Base-by-base conservation (phyloP, 441 rosid species). In the Daphne laureola region DNA sequence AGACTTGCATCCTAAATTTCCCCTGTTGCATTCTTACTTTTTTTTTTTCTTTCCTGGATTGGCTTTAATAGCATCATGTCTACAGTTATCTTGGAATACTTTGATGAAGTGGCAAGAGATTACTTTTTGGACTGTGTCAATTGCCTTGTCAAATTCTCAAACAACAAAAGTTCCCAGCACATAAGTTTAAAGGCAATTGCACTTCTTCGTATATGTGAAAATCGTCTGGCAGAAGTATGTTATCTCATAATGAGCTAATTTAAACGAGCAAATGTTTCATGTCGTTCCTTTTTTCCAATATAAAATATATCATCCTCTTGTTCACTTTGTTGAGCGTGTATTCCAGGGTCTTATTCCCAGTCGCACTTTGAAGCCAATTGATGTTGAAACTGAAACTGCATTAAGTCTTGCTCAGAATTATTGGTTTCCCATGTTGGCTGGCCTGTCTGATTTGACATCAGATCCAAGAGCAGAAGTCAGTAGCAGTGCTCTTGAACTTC, bases 361-460 rank as follows among this genome's bases (percentile, higher is more conserved):
- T 46, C 95, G 99, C 43, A 84, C 90, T 55, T 67, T 91, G 68
- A 91, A 81, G 71, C 96, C 98, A 12, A 77, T 84, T 31, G 79
- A 83, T 68, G 61, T 51, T 62, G 74, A 63, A 64, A 74, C 43
- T 46, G 92, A 90, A 65, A 77, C 70, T 59, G 68, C 72, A 46
- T 70, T 84, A 66, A 98, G 91, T 67, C 83, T 95, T 51, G 88
- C 98, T 45, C 98, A 95, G 75, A 89, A 90, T 78, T 95, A 84
- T 70, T 95, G 99, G 99, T 91, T 80, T 77, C 99, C 98, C 8
- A 95, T 95, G 99, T 83, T 95, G 60, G 98, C 98, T 50, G 99
- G 98, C 73, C 77, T 95, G 64, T 95, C 99, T 55, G 99, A 91
- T 78, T 76, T 95, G 67, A 95, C 97, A 21, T 84, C 87, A 66